Evolutionary conservation across 2,329 filamentous ascomycete species (phyloP).

Genomic region (Microdochium trichocladiopsis): DNA sequence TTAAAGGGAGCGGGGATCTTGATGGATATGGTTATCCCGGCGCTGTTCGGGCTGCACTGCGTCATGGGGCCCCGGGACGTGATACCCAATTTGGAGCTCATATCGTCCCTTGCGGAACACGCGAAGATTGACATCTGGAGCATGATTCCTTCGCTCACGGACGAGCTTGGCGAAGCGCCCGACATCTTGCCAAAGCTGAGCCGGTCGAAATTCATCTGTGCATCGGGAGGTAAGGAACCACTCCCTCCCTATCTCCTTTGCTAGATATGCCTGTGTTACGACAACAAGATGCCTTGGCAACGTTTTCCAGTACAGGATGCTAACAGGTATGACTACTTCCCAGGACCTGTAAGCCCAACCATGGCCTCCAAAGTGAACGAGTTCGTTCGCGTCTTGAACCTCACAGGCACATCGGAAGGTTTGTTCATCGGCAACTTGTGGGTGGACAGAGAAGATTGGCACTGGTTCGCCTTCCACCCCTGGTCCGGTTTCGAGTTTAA

Average conservation of each 20-base stretch:
- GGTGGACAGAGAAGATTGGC: constrained; percentile 13
- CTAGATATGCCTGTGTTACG: neutral
- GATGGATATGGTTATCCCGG: constrained; percentile 30
- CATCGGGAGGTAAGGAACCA: constrained; percentile 19
- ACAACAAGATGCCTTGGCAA: no score
- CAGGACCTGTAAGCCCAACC: constrained; percentile 17
- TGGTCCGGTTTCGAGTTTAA: constrained; percentile 26
- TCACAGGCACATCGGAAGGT: constrained; percentile 25
- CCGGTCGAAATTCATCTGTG: constrained; percentile 25
- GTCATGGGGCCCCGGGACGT: constrained; percentile 25
- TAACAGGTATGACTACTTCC: neutral
- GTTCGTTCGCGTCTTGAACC: constrained; percentile 22
- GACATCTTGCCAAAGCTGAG: constrained; percentile 21
- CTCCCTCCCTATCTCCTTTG: neutral
- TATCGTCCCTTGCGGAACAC: constrained; percentile 23
- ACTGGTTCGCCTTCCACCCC: constrained; percentile 23
- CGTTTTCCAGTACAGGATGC: neutral
- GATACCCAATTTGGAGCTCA: constrained; percentile 25
- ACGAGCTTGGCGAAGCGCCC: constrained; percentile 22
- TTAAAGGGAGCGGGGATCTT: constrained; percentile 30
- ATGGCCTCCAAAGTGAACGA: constrained; percentile 21
- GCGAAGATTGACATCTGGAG: constrained; percentile 29
- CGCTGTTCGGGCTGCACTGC: constrained; percentile 24
- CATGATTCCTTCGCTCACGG: constrained; percentile 26
- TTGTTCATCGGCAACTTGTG: constrained; percentile 24